These are phyloP conservation scores for Penicillium sp. DNA, from an alignment of 2,329 filamentous ascomycete genomes.

Conservation along the genomic window DNA sequence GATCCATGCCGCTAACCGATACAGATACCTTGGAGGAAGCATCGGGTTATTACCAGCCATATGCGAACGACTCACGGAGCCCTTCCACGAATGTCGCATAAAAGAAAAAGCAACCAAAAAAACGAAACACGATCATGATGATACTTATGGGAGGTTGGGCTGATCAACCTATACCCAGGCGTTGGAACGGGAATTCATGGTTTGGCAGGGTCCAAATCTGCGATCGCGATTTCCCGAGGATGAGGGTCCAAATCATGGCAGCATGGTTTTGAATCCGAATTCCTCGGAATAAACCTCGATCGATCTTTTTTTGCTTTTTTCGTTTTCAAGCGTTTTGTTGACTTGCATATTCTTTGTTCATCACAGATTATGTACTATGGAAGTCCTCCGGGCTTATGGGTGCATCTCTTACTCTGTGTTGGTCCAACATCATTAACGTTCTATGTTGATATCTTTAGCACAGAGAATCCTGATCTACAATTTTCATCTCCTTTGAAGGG, in stretches of 20 bases:
- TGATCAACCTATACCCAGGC: background rate
- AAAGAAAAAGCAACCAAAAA: background rate
- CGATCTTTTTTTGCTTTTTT: background rate
- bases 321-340: background rate
- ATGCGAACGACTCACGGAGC: conserved; percentile 2
- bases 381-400: background rate
- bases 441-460: background rate
- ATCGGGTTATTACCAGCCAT: conserved; percentile 9
- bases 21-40: conserved; percentile 13
- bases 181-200: background rate
- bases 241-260: background rate
- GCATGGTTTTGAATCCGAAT: background rate
- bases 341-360: background rate
- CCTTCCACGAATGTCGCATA: background rate
- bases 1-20: background rate
- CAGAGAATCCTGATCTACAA: background rate
- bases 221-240: background rate
- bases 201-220: background rate
- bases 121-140: background rate
- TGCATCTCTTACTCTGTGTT: background rate
- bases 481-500: background rate
- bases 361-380: background rate
- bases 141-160: background rate
- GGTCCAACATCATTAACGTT: background rate
- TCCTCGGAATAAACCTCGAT: background rate